Percentiles rank a stretch among this genome's conserved stretches.
Evolutionary conservation across 805 yeast genomes (phyloP).

Genomic region (Cyberlindnera saturnus): DNA sequence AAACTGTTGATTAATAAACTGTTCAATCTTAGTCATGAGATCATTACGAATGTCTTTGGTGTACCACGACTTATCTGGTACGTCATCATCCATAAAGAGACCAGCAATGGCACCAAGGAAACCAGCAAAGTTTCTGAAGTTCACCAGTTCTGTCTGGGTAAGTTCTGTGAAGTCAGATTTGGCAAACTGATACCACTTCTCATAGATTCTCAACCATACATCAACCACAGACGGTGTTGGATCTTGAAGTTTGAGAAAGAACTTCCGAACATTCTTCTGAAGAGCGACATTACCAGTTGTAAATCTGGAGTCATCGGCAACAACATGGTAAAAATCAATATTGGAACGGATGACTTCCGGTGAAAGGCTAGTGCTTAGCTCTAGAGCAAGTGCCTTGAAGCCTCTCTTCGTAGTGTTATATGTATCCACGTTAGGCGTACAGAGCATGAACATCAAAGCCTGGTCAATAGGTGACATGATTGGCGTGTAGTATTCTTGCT

Average conservation of each 20-base stretch:
- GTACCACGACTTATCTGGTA: constrained; percentile 7
- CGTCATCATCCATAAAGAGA: constrained; percentile 37
- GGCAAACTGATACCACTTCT: constrained; percentile 36
- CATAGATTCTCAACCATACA: constrained; percentile 41
- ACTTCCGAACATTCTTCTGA: constrained; percentile 55
- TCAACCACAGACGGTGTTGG: constrained; percentile 32
- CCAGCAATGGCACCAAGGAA: constrained; percentile 69
- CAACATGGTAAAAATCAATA: constrained; percentile 32
- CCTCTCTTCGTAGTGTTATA: constrained; percentile 42
- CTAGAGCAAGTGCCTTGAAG: constrained; percentile 24
- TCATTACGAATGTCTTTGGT: constrained; percentile 22
- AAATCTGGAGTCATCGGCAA: constrained; percentile 48
- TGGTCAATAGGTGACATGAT: constrained; percentile 41
- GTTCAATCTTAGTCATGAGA: constrained; percentile 33
- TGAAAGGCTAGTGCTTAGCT: constrained; percentile 12
- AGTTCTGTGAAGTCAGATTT: constrained; percentile 19
- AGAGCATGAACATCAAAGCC: constrained; percentile 43
- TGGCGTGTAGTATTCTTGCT: constrained; percentile 25
- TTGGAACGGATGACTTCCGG: constrained; percentile 20
- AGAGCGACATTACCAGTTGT: constrained; percentile 70
- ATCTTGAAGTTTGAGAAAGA: constrained; percentile 21
- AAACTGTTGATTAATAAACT: constrained; percentile 47
- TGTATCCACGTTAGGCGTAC: constrained; percentile 44
- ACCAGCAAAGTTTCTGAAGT: constrained; percentile 66
- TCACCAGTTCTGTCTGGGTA: constrained; percentile 32